Evolutionary conservation across 164 flowering plant species (phyloP).

Genomic region (Chloranthus sessilifolius): DNA sequence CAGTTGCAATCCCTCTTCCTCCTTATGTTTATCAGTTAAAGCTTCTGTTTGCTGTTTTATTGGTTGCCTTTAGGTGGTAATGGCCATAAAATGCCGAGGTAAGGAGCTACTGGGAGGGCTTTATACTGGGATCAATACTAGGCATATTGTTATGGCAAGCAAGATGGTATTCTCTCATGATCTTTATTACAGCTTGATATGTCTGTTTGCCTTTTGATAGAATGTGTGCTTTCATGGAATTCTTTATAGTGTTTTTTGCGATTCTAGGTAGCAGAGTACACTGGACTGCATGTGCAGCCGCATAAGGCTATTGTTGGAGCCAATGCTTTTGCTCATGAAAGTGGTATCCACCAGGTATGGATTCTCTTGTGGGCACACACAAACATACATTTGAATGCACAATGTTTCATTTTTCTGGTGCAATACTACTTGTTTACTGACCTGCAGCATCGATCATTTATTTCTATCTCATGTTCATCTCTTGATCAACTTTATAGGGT

Average conservation of each 20-base stretch:
- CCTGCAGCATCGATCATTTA: no score
- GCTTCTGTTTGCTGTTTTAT: background rate
- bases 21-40: background rate
- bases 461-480: no score
- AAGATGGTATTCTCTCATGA: slow-evolving; percentile 73
- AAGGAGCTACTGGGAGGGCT: slow-evolving; percentile 68
- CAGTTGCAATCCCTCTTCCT: background rate
- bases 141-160: slow-evolving; percentile 78
- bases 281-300: slow-evolving; percentile 81
- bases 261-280: slow-evolving; percentile 71
- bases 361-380: no score
- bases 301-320: slow-evolving; percentile 99
- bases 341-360: slow-evolving; percentile 95
- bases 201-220: background rate
- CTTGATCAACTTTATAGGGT: no score
- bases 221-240: slow-evolving; percentile 5
- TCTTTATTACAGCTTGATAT: background rate
- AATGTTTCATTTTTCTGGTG: no score
- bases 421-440: no score
- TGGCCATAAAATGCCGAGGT: slow-evolving; percentile 81
- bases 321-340: slow-evolving; percentile 99
- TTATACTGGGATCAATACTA: slow-evolving; percentile 66
- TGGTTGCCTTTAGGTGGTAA: slow-evolving; percentile 58
- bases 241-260: slow-evolving; percentile 5
- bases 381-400: no score